Conservation (phyloP, 2,329 filamentous ascomycete genomes). For the Ascochyta fabae region DNA sequence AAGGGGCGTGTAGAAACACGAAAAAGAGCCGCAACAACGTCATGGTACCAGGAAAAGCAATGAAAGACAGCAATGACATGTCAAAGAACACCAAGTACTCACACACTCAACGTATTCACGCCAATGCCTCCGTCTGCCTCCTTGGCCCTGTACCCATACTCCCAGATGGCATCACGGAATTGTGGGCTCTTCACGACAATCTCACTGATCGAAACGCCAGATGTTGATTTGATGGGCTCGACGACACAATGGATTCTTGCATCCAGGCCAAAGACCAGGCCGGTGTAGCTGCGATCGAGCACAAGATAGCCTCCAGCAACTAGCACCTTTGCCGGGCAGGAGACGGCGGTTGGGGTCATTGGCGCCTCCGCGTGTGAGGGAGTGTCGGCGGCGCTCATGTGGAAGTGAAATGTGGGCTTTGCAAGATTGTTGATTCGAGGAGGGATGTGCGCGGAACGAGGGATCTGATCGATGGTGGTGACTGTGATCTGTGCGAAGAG, state of each 20-base stretch:
- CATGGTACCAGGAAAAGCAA: conserved; percentile 3
- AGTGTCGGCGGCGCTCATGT: conserved; percentile 21
- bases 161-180: conserved; percentile 86
- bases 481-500: conserved; percentile 22
- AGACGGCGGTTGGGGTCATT: conserved; percentile 60
- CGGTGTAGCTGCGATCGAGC: conserved; percentile 85
- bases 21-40: neutral
- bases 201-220: conserved; percentile 68
- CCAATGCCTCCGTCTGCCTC: conserved; percentile 78
- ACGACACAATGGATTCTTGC: conserved; percentile 68
- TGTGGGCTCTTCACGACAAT: conserved; percentile 92
- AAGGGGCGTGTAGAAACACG: conserved; percentile 1
- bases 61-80: neutral
- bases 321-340: conserved; percentile 94
- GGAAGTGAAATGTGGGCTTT: conserved; percentile 21
- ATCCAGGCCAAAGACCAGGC: conserved; percentile 69
- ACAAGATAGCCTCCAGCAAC: conserved; percentile 95
- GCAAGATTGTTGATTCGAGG: conserved; percentile 22
- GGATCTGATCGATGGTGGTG: conserved; percentile 21
- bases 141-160: conserved; percentile 77
- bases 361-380: conserved; percentile 22
- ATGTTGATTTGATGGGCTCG: conserved; percentile 62
- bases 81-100: conserved; percentile 53
- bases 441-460: conserved; percentile 25
- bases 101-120: conserved; percentile 80